Base-by-base conservation (phyloP, 2,329 filamentous ascomycete genomes). In the Fusarium sp. region DNA sequence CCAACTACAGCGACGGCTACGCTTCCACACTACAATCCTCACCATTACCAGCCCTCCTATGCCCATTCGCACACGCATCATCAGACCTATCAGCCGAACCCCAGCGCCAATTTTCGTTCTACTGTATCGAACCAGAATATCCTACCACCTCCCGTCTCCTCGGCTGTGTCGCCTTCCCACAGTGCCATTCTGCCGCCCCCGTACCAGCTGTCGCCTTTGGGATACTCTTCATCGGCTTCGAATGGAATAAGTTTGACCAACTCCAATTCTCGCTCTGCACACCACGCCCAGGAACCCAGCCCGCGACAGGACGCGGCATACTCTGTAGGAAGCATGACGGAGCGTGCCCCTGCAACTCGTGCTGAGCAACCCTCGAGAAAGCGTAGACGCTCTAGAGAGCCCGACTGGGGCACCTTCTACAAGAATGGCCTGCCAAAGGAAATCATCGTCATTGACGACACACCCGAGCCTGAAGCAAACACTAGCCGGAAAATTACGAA, bases 361-460 rank as follows among this genome's bases (percentile, higher is more conserved):
- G 77, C 79, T 58, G 74, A 80, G 33, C 74, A 79, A 55, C 76
- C 77, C 16, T 81, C 81, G 39, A 79, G 86, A 73, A 90, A 90
- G 79, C 85, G 87, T 73, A 85, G 88, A 73, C 87, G 88, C 68
- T 89, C 87, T 70, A 88, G 87, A 80, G 87, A 90, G 74, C 92
- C 93, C 55, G 91, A 96, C 82, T 96, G 93, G 93, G 86, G 89
- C 65, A 90, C 88, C 72, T 96, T 95, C 79, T 95, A 95, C 82
- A 92, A 92, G 80, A 95, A 95, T 81, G 93, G 93, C 8, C 84
- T 95, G 31, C 93, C 93, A 30, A 92, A 94, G 80, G 93, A 96
- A 84, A 91, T 96, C 79, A 95, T 96, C 78, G 91, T 95, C 77
- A 96, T 96, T 77, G 90, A 92, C 81, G 92, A 95, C 80, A 91